phyloP scores from a whole-genome alignment of 2,329 filamentous ascomycete species.

The Anthostomella pinea region DNA sequence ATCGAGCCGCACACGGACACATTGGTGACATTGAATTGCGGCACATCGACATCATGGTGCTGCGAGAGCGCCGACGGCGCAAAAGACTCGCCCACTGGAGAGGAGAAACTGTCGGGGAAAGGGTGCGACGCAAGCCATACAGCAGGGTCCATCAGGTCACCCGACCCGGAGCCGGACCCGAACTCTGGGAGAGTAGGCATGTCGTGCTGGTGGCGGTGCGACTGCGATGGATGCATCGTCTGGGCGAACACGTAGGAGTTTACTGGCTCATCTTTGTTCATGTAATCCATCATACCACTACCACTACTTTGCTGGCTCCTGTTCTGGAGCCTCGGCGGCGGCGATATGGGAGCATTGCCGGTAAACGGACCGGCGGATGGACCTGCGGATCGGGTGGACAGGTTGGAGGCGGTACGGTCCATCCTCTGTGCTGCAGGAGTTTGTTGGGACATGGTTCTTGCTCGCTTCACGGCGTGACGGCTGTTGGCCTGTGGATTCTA shows the following conservation, averaged over 20 bases:
- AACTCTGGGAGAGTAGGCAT: slow-evolving; percentile 39
- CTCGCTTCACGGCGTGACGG: slow-evolving; percentile 31
- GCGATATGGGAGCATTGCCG: slow-evolving; percentile 34
- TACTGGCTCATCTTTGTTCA: slow-evolving; percentile 31
- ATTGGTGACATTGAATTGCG: slow-evolving; percentile 23
- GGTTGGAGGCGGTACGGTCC: slow-evolving; percentile 43
- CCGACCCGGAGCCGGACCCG: slow-evolving; percentile 19
- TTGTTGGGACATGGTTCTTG: slow-evolving; percentile 36
- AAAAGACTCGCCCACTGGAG: slow-evolving; percentile 11
- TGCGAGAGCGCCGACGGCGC: slow-evolving; percentile 15
- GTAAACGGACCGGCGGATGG: slow-evolving; percentile 40
- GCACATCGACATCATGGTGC: slow-evolving; percentile 21
- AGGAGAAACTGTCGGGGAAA: slow-evolving; percentile 17
- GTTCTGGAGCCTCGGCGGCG: slow-evolving; percentile 29
- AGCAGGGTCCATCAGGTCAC: slow-evolving; percentile 38
- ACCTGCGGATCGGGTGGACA: slow-evolving; percentile 37
- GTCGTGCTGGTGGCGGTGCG: slow-evolving; percentile 26
- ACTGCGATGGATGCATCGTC: slow-evolving; percentile 24
- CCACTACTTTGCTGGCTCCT: slow-evolving; percentile 14
- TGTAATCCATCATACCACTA: slow-evolving; percentile 30
- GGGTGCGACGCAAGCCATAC: slow-evolving; percentile 35
- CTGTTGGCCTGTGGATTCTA: slow-evolving; percentile 26
- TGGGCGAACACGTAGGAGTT: slow-evolving; percentile 25
- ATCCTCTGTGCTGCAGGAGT: slow-evolving; percentile 36
- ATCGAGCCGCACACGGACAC: slow-evolving; percentile 35